Percentiles rank a stretch among this genome's conserved stretches.
Evolutionary conservation across 305 asterid species (phyloP).

Genomic region (Withania somnifera): DNA sequence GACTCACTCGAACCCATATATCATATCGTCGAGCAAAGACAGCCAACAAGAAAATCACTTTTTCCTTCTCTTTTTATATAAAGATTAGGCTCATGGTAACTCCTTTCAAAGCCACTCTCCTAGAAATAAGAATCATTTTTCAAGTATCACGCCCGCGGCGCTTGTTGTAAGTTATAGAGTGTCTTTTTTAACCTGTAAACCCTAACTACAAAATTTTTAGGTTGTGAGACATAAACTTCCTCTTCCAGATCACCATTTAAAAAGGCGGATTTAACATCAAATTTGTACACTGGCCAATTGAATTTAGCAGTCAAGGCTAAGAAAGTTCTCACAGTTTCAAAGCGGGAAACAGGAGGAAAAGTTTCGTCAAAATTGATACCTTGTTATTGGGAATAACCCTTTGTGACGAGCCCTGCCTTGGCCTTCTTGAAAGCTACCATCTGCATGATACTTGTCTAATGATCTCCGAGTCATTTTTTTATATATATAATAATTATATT

Average conservation of each 20-base stretch:
- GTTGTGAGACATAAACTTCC: too few relatives aligned
- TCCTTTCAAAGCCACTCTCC: neutral
- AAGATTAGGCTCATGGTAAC: neutral
- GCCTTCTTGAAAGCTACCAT: neutral
- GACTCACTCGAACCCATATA: neutral
- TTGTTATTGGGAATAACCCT: too few relatives aligned
- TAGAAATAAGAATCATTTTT: too few relatives aligned
- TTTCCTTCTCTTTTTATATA: neutral
- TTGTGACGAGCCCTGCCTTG: neutral
- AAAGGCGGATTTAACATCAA: neutral
- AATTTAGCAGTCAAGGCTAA: too few relatives aligned
- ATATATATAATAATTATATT: too few relatives aligned
- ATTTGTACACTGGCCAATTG: neutral
- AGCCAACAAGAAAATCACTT: neutral
- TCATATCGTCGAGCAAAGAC: neutral
- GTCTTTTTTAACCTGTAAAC: neutral
- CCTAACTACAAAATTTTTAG: neutral
- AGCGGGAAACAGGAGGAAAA: neutral
- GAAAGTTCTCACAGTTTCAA: too few relatives aligned
- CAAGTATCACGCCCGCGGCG: too few relatives aligned
- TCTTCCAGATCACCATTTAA: too few relatives aligned
- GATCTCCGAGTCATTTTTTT: too few relatives aligned
- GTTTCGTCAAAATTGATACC: too few relatives aligned
- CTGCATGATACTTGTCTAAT: neutral
- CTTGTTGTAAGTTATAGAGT: too few relatives aligned